These are phyloP conservation scores for Platanthera zijinensis DNA, from an alignment of 106 monocot species.

Conservation along the genomic window DNA sequence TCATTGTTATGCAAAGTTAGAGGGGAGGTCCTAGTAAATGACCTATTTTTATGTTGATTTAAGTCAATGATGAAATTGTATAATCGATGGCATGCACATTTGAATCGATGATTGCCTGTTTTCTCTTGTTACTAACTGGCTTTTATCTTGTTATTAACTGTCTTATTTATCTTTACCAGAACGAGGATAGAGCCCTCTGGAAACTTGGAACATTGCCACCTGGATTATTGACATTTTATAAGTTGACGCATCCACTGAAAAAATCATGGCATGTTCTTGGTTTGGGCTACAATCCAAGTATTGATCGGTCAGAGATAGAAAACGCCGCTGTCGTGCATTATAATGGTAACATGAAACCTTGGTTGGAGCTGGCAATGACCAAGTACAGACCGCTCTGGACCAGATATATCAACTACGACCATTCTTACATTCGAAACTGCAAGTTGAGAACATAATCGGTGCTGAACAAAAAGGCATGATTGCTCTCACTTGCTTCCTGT, in stretches of 20 bases:
- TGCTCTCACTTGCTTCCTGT: background rate
- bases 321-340: conserved; percentile 65
- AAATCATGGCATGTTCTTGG: conserved; percentile 77
- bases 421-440: conserved; percentile 44
- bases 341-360: conserved; percentile 77
- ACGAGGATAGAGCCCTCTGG: conserved; percentile 56
- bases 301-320: conserved; percentile 51
- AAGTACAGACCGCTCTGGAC: conserved; percentile 66
- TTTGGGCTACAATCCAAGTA: conserved; percentile 64
- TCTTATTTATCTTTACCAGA: conserved; percentile 17
- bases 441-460: conserved; percentile 20
- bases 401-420: conserved; percentile 57
- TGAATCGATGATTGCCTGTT: background rate
- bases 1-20: no score
- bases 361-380: conserved; percentile 65
- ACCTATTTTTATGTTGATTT: background rate
- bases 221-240: conserved; percentile 60
- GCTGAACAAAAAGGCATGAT: background rate
- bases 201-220: conserved; percentile 70
- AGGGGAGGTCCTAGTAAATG: no score
- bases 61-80: background rate
- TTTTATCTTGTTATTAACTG: background rate
- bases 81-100: background rate
- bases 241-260: conserved; percentile 47
- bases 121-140: background rate